These are phyloP conservation scores for Trichosporon coremiiforme DNA, from an alignment of 1,284 basidiomycete genomes.

Conservation along the genomic window DNA sequence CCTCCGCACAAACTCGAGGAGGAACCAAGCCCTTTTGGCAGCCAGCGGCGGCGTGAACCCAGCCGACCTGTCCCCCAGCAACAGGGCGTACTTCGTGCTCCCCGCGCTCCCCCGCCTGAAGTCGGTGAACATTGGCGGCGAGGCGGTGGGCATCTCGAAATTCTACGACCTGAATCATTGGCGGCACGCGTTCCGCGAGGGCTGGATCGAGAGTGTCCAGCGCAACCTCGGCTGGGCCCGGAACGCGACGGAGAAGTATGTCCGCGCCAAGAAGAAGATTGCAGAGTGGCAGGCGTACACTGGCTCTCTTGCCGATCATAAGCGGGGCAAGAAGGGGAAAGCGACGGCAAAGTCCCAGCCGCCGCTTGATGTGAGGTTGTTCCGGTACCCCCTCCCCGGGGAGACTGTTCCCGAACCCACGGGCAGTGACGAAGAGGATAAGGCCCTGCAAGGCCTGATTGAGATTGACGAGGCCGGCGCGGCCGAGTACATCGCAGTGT, in stretches of 20 bases:
- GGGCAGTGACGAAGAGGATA: constrained; percentile 19
- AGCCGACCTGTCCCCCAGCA: constrained; percentile 40
- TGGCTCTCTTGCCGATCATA: not conserved
- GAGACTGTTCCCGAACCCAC: too few relatives aligned
- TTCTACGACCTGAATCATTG: constrained; percentile 45
- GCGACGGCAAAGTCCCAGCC: constrained; percentile 37
- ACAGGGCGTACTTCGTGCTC: constrained; percentile 52
- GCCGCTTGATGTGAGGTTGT: constrained; percentile 50
- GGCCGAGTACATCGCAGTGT: constrained; percentile 41
- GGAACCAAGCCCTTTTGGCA: constrained; percentile 23
- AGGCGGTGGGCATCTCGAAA: constrained; percentile 42
- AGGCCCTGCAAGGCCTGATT: constrained; percentile 51
- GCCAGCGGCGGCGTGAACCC: constrained; percentile 26
- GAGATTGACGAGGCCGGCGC: constrained; percentile 35
- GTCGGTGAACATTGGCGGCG: constrained; percentile 54
- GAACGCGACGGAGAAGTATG: constrained; percentile 53
- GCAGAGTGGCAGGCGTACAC: constrained; percentile 44
- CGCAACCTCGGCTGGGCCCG: constrained; percentile 52
- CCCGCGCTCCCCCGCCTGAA: constrained; percentile 52
- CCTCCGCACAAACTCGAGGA: constrained; percentile 47
- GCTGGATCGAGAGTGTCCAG: constrained; percentile 53
- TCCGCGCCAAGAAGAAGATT: constrained; percentile 49
- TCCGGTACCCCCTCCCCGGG: constrained; percentile 45
- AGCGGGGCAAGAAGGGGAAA: constrained; percentile 14
- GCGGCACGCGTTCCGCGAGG: constrained; percentile 52